A percentile compares a stretch with the other conserved stretches of the same genome.
Evolutionary conservation across 1,284 basidiomycete genomes (phyloP).

Genomic region (Malassezia dermatis): DNA sequence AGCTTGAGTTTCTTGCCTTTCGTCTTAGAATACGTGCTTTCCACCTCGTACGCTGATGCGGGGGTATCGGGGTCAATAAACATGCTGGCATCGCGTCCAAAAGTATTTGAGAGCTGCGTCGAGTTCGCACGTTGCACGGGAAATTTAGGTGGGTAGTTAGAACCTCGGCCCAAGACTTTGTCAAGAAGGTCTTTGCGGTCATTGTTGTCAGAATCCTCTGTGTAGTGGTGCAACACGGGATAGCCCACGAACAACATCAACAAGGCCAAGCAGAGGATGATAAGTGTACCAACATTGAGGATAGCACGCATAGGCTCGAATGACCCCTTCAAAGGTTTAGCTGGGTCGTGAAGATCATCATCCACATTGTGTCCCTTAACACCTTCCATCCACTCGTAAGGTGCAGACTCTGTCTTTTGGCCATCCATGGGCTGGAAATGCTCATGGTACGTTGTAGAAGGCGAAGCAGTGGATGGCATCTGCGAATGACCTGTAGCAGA

Average conservation of each 20-base stretch:
- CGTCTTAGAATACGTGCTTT: conserved; percentile 51
- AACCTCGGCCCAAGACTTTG: neutral
- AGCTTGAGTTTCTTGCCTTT: conserved; percentile 26
- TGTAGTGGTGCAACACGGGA: conserved; percentile 27
- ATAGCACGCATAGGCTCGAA: conserved; percentile 23
- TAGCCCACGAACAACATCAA: conserved; percentile 43
- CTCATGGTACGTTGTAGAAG: neutral
- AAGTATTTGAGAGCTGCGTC: neutral
- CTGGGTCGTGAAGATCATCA: conserved; percentile 23
- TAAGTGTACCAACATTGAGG: conserved; percentile 36
- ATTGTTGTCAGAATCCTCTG: neutral
- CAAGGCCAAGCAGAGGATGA: conserved; percentile 27
- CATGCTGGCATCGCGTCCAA: neutral
- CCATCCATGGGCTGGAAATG: neutral
- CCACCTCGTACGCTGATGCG: conserved; percentile 17
- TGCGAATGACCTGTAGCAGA: neutral
- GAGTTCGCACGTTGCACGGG: neutral
- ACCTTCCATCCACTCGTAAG: conserved; percentile 12
- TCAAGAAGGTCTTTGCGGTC: neutral
- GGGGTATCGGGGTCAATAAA: conserved; percentile 50
- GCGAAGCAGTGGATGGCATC: neutral
- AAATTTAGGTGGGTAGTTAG: neutral
- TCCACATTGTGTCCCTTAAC: conserved; percentile 21
- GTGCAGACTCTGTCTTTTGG: neutral
- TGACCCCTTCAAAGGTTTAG: neutral